Evolutionary conservation across 495 filamentous ascomycete genomes (phyloP), one percentile per base, ranked within the genome.

Genomic region (Daldinia vernicosa): DNA sequence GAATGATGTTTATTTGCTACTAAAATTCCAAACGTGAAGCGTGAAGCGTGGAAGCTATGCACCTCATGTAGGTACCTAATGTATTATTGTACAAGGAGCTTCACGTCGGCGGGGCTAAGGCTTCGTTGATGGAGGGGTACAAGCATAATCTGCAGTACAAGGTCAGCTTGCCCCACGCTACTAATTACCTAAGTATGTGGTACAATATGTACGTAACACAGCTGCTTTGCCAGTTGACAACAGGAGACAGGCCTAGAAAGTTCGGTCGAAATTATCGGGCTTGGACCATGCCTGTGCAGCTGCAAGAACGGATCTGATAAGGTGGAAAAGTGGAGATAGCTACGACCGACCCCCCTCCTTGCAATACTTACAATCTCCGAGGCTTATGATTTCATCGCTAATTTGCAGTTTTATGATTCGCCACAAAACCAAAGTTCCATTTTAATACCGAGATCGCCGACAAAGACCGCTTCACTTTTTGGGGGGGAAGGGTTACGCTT

Each of bases 391-490:
- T 73, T 76, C 76, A 76, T 75, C 63, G 63, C 54, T 28, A 30
- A 61, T 50, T 57, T 60, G 15, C 39, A 59, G 66, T 58, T 22
- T 33, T 37, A 7, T 78, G 74, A 78, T 78, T 78, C 74, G 76
- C 72, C 66, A 76, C 58, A 61, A n/a, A 9, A n/a, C 43, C 56
- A 59, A 54, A 72, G 55, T 50, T 50, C 63, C 57, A 63, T 70
- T 53, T 75, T 72, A 70, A 60, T 73, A 72, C 76, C 76, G 76
- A 78, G 71, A 78, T 78, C 76, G 76, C 75, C 75, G 75, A 72
- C 66, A 74, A 75, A 72, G 69, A 50, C 67, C 72, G 68, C 61
- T 67, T 74, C 65, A 57, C 54, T 69, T 70, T 72, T 65, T 66
- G 12, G 26, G 53, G n/a, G 30, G 45, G 33, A n/a, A n/a, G 19